Evolutionary conservation across 1,284 basidiomycete species (phyloP), one percentile per base, ranked within the genome.

Genomic region (Porogramme epimiltina): DNA sequence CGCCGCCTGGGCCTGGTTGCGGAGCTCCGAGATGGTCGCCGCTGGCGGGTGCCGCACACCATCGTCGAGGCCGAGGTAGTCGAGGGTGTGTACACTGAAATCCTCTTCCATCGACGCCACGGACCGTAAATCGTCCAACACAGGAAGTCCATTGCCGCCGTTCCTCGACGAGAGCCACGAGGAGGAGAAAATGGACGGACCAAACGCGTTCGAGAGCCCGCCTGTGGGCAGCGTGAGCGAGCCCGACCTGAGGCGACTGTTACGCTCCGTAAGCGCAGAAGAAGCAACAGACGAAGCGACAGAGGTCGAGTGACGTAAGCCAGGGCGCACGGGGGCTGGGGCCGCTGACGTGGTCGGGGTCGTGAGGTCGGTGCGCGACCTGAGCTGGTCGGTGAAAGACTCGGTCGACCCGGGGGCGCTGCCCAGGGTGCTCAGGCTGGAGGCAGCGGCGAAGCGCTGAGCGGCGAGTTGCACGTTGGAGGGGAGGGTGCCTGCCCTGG

Each of bases 41-140:
- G 90, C 89, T 2, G 85, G 84, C 11, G 85, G 83, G 54, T 80
- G 81, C 49, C 81, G 79, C 59, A 79, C 78, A 2, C 65, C 75
- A 56, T 93, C 91, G 62, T 95, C 95, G 60, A 98, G 79, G 41
- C 95, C 95, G 47, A 98, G 88, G 69, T 97, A 97, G 70, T 95
- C 94, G 57, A 98, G 81, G 23, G 95, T 97, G 65, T 93, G 90
- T 45, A 95, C 91, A 66, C 94, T 91, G 68, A 93, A 91, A 51
- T 95, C 91, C 55, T 95, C 93, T 63, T 91, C 89, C 55, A 82
- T 82, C 25, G 89, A 90, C 43, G 84, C 83, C 45, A 88, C 85
- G 38, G 88, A 91, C 59, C 88, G 84, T 62, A 90, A 69, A 69
- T 93, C 90, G 53, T 92, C 89, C 59, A 91, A 72, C 58, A 84